A percentile compares a stretch with the other conserved stretches of the same genome.
These are phyloP conservation scores for Oryza rufipogon DNA, from an alignment of 176 grass and related monocot genomes.

Conservation along the genomic window DNA sequence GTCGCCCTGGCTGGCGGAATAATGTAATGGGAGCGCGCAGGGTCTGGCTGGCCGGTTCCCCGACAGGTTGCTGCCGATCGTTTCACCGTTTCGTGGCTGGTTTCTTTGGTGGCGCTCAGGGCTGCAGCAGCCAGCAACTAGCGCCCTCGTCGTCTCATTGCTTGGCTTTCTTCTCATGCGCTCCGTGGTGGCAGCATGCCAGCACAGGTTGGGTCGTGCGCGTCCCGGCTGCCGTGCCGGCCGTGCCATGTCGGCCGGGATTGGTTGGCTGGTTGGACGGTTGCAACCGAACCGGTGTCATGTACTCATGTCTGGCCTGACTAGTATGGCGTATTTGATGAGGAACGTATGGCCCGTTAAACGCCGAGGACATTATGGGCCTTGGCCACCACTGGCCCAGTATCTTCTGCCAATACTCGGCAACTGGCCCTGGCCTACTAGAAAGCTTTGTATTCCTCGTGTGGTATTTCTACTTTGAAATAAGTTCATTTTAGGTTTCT, in stretches of 20 bases:
- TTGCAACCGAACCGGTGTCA: background rate
- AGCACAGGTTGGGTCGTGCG: background rate
- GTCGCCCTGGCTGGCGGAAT: background rate
- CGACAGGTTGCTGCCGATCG: constrained; percentile 41
- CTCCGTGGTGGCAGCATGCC: background rate
- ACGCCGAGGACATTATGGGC: too few relatives aligned
- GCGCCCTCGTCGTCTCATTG: background rate
- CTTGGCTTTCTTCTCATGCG: constrained; percentile 9
- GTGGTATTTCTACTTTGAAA: too few relatives aligned
- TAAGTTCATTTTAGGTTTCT: too few relatives aligned
- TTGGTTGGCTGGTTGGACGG: background rate
- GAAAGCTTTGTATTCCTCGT: too few relatives aligned
- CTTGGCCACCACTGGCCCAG: background rate
- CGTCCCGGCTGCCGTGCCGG: background rate
- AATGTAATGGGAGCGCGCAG: constrained; percentile 31
- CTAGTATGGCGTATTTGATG: background rate
- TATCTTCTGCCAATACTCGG: background rate
- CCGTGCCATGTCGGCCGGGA: constrained; percentile 22
- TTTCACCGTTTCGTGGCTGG: background rate
- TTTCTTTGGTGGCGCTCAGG: background rate
- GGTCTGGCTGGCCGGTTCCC: constrained; percentile 38
- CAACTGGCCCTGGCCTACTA: background rate
- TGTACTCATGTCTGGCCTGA: background rate
- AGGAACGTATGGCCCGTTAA: background rate
- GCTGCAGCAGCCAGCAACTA: too few relatives aligned